Base-by-base conservation (phyloP, 2,329 filamentous ascomycete species). In the Coniosporium tulheliwenetii region DNA sequence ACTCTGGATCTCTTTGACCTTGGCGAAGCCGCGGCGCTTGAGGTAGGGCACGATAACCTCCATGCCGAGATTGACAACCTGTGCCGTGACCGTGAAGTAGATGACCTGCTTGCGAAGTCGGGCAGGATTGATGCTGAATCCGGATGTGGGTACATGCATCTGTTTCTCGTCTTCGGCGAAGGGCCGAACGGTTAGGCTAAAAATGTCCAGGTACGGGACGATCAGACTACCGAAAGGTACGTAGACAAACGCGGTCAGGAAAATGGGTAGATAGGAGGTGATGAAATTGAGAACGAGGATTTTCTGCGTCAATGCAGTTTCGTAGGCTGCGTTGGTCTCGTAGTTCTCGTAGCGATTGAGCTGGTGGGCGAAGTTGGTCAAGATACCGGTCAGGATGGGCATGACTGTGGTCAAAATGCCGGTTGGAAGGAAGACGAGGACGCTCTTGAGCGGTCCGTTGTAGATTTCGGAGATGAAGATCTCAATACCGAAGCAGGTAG, bases 251-350 rank as follows among this genome's bases (percentile, higher is more conserved):
- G 87, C 85, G 0, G 87, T 95, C 13, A 96, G 72, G 54, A 93
- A 79, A n/a, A 93, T 79, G 1, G 85, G 83, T 40, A 93, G 77
- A 57, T 95, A 96, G 0, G 87, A 93, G 5, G 86, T 93, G 61
- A 96, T 89, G 62, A 95, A 94, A 65, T 95, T 93, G 53, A 96
- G 75, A 10, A 96, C 78, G 53, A 98, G 96, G 30, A 93, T 81
- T 66, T 98, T 98, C 43, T 84, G 79, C 0, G 91, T 85, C 55
- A 94, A 74, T 1, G 87, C 82, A 14, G 82, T 76, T 44, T 93
- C 77, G 52, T 94, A 82, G 10, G 79, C 79, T 48, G 87, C 85
- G 43, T 82, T 73, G 0, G 85, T 96, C 51, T 87, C 82, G 57
- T 96, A 94, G 55, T 98, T 98, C 55, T 98, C 91, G 48, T 78